These are phyloP conservation scores for Fagopyrum homotropicum DNA, from an alignment of 148 eudicot genomes.

Conservation along the genomic window DNA sequence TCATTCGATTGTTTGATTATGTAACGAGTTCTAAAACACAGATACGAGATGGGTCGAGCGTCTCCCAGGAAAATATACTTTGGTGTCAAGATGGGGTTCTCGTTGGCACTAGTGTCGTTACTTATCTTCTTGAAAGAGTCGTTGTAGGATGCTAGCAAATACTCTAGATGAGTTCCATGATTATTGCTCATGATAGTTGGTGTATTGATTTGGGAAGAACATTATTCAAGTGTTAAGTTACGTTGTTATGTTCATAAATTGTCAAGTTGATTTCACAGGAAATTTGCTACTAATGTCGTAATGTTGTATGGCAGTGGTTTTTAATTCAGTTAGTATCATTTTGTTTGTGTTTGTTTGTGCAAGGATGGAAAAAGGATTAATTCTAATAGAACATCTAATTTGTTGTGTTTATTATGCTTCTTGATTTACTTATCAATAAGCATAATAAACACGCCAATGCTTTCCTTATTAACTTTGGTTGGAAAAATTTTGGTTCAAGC, in stretches of 20 bases:
- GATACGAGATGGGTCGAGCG: conserved; percentile 43
- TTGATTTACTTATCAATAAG: not conserved
- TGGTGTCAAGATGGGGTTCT: conserved; percentile 45
- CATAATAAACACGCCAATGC: no score
- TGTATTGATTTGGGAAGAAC: not conserved
- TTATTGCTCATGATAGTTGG: not conserved
- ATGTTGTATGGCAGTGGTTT: not conserved
- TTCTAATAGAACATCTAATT: not conserved
- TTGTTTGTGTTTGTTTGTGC: not conserved
- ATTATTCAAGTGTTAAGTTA: no score
- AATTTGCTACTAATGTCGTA: not conserved
- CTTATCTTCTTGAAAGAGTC: conserved; percentile 37
- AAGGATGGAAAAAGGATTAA: not conserved
- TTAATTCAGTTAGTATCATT: not conserved
- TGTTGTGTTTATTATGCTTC: not conserved
- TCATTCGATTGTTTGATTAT: conserved; percentile 17
- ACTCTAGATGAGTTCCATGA: conserved; percentile 11
- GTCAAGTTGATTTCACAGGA: not conserved
- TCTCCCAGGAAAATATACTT: conserved; percentile 40
- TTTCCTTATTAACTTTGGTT: conserved; percentile 34
- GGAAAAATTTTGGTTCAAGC: conserved; percentile 74
- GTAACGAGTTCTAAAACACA: conserved; percentile 21
- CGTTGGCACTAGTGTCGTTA: conserved; percentile 40
- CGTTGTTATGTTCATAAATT: no score
- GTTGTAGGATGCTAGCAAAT: conserved; percentile 23